Percentiles rank a stretch among this genome's conserved stretches.
Evolutionary conservation across 192 early-diverging fungal species (phyloP).

Genomic region (Coemansia sp.): DNA sequence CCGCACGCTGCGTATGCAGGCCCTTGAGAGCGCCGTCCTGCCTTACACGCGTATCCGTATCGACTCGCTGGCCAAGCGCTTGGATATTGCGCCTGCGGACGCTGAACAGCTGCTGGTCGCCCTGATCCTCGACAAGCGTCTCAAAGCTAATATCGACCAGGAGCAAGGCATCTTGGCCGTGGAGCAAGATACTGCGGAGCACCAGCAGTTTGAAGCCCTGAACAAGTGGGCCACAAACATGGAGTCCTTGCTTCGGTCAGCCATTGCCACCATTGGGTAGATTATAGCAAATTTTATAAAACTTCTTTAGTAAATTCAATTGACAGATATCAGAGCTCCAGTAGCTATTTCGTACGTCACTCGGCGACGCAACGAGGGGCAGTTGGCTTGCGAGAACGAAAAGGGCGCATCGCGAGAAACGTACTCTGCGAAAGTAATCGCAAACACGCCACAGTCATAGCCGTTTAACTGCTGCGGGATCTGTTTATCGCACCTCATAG

Average conservation of each 20-base stretch:
- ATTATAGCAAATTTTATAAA: neutral
- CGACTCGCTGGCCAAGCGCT: constrained; percentile 75
- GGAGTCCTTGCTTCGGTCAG: constrained; percentile 23
- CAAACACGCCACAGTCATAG: constrained; percentile 95
- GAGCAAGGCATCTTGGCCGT: constrained; percentile 59
- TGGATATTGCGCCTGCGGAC: constrained; percentile 75
- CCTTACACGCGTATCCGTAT: constrained; percentile 94
- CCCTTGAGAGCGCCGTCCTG: constrained; percentile 77
- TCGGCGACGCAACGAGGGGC: constrained; percentile 68
- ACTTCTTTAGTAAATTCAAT: neutral
- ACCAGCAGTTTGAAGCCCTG: constrained; percentile 39
- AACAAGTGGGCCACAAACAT: constrained; percentile 37
- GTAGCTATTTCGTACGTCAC: constrained; percentile 78
- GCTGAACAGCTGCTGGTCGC: constrained; percentile 85
- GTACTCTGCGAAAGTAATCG: constrained; percentile 84
- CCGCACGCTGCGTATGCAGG: constrained; percentile 91
- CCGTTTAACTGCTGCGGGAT: constrained; percentile 86
- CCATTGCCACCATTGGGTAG: constrained; percentile 14
- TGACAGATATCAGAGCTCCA: constrained; percentile 23
- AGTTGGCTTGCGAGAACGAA: constrained; percentile 73
- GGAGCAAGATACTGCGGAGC: constrained; percentile 36
- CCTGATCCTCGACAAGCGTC: constrained; percentile 87
- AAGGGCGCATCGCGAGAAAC: constrained; percentile 61
- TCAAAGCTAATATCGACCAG: constrained; percentile 89
- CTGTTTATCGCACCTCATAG: constrained; percentile 62